These are phyloP conservation scores for Neonothopanus nambi DNA, from an alignment of 1,284 basidiomycete species.

Conservation along the genomic window DNA sequence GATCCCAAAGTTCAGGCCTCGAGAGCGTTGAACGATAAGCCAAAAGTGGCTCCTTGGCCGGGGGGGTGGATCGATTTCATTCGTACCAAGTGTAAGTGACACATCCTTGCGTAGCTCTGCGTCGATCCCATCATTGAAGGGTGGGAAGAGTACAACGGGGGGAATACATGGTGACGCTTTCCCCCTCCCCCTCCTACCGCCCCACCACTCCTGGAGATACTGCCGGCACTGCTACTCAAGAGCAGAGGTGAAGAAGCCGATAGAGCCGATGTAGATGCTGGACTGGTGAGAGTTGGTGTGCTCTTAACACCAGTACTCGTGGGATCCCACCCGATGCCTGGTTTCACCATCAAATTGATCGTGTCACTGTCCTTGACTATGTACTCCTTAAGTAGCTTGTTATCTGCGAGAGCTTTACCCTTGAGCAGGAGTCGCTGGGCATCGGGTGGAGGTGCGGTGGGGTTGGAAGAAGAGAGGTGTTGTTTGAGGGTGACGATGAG, in stretches of 20 bases:
- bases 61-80: conserved; percentile 39
- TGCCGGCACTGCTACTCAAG: neutral
- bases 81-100: conserved; percentile 61
- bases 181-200: neutral
- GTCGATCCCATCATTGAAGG: conserved; percentile 21
- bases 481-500: conserved; percentile 46
- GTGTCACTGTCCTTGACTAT: conserved; percentile 74
- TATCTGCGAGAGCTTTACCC: conserved; percentile 88
- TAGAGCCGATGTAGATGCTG: no score
- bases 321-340: conserved; percentile 70
- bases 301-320: no score
- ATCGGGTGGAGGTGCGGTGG: conserved; percentile 68
- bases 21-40: conserved; percentile 69
- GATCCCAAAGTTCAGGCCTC: conserved; percentile 76
- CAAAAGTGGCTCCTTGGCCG: conserved; percentile 40
- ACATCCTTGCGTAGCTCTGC: conserved; percentile 56
- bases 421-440: conserved; percentile 85
- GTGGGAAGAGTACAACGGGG: conserved; percentile 71
- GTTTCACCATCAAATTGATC: no score
- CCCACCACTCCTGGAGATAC: neutral
- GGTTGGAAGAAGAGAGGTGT: conserved; percentile 42
- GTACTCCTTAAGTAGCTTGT: conserved; percentile 88
- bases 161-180: conserved; percentile 66
- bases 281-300: no score
- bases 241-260: neutral